Evolutionary conservation across 495 filamentous ascomycete genomes (phyloP), one percentile per base, ranked within the genome.

Genomic region (Trichoderma gamsii): DNA sequence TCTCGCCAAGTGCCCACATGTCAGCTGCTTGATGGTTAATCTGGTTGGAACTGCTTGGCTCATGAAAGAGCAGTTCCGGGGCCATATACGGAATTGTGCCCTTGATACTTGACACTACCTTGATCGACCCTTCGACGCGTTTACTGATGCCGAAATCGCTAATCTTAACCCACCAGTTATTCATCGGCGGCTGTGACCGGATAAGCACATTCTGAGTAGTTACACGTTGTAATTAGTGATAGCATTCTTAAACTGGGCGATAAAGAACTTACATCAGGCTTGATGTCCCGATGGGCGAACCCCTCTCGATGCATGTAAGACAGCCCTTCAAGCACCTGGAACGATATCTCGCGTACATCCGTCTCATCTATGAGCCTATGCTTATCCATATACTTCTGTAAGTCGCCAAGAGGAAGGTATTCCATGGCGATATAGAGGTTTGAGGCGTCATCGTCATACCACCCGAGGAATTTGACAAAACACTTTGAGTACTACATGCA

Each of bases 261-360:
- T 63, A 18, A 65, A 66, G 67, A 27, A 69, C 76, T 59, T 73
- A 81, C 81, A 32, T 70, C 71, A 15, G 83, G 83, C 69, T 86
- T 86, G 4, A 85, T 56, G 70, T 85, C 83, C 16, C 83, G 69
- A 66, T 86, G 83, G 12, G 77, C 75, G 71, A 80, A 85, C 0
- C 71, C 72, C 51, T 82, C 76, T n/a, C 73, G 65, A 70, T 85
- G 83, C 80, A 86, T 82, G 41, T 79, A 72, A 5, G 65, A 41
- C 12, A 85, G 70, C 1, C 77, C 82, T 59, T 82, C 79, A 0
- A 84, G 70, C 4, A 85, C 59, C 68, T 86, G 83, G 5, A 65
- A 70, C 1, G 73, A 66, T 18, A 84, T 79, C 5, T 74, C 64
- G 51, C 76, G 68, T 9, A 71, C 79, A 32, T 84, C 76, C 16